Evolutionary conservation across 495 filamentous ascomycete genomes (phyloP).

Genomic region (Durotheca rogersii): DNA sequence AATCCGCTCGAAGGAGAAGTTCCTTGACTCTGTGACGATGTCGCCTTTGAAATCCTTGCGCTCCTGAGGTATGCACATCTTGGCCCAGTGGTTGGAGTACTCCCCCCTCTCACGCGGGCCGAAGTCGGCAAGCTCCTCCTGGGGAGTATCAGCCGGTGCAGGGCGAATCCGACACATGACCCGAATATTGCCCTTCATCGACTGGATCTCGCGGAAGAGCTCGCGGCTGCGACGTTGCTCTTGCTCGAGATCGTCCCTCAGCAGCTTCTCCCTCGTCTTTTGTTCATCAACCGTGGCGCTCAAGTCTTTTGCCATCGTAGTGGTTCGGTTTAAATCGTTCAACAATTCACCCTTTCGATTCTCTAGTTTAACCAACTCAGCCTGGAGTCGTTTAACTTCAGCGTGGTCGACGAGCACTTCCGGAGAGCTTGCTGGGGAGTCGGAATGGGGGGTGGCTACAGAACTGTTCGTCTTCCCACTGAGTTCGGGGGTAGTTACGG

Average conservation of each 20-base stretch:
- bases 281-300: background rate
- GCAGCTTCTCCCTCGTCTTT: background rate
- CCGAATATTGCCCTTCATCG: conserved; percentile 93
- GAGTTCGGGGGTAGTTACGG: too few species aligned
- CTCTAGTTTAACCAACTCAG: too few species aligned
- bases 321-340: too few species aligned
- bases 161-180: conserved; percentile 95
- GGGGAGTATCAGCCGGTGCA: conserved; percentile 50
- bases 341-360: too few species aligned
- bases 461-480: too few species aligned
- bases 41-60: conserved; percentile 72
- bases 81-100: conserved; percentile 7
- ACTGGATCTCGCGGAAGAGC: conserved; percentile 89
- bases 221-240: background rate
- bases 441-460: too few species aligned
- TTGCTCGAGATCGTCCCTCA: background rate
- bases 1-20: conserved; percentile 89
- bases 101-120: conserved; percentile 3
- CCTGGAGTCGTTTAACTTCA: too few species aligned
- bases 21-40: conserved; percentile 54
- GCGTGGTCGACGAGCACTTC: too few species aligned
- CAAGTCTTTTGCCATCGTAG: too few species aligned
- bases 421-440: too few species aligned
- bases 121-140: conserved; percentile 21
- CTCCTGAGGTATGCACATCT: background rate